Conservation (phyloP, 2,329 filamentous ascomycete species). For the Apiospora malaysiana region DNA sequence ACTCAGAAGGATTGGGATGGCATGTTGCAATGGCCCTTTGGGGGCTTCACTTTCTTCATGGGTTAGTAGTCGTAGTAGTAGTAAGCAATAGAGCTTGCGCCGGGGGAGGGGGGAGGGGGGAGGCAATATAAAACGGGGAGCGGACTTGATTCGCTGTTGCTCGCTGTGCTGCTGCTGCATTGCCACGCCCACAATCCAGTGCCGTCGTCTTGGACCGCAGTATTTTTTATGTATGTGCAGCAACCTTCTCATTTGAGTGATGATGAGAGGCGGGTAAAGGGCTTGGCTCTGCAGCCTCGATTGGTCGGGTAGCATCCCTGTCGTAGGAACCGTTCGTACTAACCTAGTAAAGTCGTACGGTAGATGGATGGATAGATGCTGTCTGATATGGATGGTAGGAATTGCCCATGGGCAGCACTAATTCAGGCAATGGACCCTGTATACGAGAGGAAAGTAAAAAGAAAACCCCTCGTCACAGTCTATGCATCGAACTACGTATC, state of each 20-base stretch:
- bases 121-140: too few relatives aligned
- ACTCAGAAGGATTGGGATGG: neutral
- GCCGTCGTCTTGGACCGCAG: neutral
- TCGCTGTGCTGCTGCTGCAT: neutral
- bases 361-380: neutral
- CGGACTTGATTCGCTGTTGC: too few relatives aligned
- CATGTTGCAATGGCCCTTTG: neutral
- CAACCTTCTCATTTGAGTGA: slow-evolving; percentile 10
- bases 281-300: neutral
- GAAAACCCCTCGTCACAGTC: neutral
- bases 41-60: neutral
- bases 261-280: slow-evolving; percentile 14
- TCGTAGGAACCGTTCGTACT: neutral
- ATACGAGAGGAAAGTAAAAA: neutral
- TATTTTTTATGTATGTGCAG: neutral
- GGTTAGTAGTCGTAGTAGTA: too few relatives aligned
- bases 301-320: neutral
- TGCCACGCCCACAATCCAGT: neutral
- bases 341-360: neutral
- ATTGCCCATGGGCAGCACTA: neutral
- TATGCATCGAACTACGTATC: neutral
- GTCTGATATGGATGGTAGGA: neutral
- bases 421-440: neutral
- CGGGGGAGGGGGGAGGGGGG: neutral
- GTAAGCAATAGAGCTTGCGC: neutral